Conservation (phyloP, 805 yeast genomes). For the Maudiozyma pseudohumilis region DNA sequence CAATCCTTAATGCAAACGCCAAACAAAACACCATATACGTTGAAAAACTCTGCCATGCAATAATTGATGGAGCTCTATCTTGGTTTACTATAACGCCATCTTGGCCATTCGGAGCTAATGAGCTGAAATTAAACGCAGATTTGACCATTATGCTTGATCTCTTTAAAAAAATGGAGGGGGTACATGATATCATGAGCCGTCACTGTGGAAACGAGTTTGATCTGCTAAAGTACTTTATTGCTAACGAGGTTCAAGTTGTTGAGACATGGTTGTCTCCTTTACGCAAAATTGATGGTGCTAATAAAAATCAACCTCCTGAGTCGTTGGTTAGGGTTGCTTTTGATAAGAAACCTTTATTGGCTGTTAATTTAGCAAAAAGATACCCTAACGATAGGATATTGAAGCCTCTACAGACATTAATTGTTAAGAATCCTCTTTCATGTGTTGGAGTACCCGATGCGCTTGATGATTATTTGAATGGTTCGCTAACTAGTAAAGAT, state of each 20-base stretch:
- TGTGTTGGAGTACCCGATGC: slow-evolving; percentile 22
- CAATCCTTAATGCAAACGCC: slow-evolving; percentile 48
- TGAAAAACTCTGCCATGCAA: slow-evolving; percentile 33
- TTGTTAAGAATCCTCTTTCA: slow-evolving; percentile 47
- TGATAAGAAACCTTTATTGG: slow-evolving; percentile 57
- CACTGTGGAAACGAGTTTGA: slow-evolving; percentile 40
- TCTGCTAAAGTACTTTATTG: slow-evolving; percentile 53
- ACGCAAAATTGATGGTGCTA: slow-evolving; percentile 23
- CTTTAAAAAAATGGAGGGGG: slow-evolving; percentile 19
- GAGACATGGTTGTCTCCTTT: slow-evolving; percentile 61
- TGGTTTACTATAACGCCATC: slow-evolving; percentile 63
- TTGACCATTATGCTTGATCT: slow-evolving; percentile 47
- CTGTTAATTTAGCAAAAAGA: slow-evolving; percentile 58
- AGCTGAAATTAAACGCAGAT: slow-evolving; percentile 61
- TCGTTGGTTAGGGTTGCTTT: slow-evolving; percentile 48
- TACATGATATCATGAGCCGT: slow-evolving; percentile 13
- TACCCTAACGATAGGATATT: slow-evolving; percentile 28
- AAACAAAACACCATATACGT: slow-evolving; percentile 39
- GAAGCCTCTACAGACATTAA: slow-evolving; percentile 34
- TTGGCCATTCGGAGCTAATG: slow-evolving; percentile 82
- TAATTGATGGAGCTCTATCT: slow-evolving; percentile 57
- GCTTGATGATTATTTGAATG: slow-evolving; percentile 12
- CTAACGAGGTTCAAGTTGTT: slow-evolving; percentile 63
- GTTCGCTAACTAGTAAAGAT: slow-evolving; percentile 6
- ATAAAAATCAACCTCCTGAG: slow-evolving; percentile 28